Conservation (phyloP, 768 basidiomycete species). For the Mycena filopes region DNA sequence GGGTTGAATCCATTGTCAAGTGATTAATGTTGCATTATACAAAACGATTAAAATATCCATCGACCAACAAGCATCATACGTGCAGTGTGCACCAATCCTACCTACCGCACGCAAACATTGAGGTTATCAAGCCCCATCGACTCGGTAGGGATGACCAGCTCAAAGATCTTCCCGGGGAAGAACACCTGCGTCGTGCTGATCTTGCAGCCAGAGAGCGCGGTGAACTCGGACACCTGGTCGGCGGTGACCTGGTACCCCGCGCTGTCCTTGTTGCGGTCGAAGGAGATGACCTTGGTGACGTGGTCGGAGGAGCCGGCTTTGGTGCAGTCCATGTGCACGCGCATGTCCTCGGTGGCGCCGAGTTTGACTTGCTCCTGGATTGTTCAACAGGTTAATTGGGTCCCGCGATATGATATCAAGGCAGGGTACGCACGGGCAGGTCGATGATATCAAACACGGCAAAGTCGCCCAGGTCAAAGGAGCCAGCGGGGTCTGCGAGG, state of each 20-base stretch:
- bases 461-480: slow-evolving; percentile 7
- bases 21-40: too few relatives aligned
- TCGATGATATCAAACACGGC: slow-evolving; percentile 16
- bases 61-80: too few relatives aligned
- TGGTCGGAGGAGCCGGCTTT: slow-evolving; percentile 1
- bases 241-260: slow-evolving; percentile 14
- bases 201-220: slow-evolving; percentile 3
- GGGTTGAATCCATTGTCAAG: too few relatives aligned
- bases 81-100: too few relatives aligned
- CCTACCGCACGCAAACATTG: slow-evolving; percentile 19
- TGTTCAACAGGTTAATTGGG: background rate
- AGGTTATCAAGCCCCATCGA: slow-evolving; percentile 13
- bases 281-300: background rate
- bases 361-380: slow-evolving; percentile 12
- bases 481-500: slow-evolving; percentile 2
- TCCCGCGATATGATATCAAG: background rate
- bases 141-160: slow-evolving; percentile 12
- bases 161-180: background rate
- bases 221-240: slow-evolving; percentile 7
- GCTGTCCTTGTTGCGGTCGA: background rate
- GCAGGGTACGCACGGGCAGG: background rate
- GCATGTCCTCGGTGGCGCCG: slow-evolving; percentile 10
- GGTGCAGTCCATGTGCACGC: slow-evolving; percentile 8
- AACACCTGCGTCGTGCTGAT: slow-evolving; percentile 12
- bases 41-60: too few relatives aligned